phyloP scores from a whole-genome alignment of 371 early-diverging fungal genomes.

The Smittium mucronatum region DNA sequence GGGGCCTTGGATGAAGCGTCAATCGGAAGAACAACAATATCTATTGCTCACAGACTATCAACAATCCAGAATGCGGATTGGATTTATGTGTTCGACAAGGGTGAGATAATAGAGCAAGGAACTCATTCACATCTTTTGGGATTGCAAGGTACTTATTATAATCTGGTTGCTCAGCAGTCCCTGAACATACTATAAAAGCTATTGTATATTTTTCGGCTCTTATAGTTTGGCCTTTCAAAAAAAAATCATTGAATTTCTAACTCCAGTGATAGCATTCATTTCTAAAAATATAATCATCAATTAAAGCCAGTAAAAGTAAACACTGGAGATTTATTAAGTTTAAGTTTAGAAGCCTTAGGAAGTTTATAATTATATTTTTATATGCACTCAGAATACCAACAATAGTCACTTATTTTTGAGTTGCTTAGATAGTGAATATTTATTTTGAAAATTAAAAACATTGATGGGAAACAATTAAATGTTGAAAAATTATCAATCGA shows the following conservation, averaged over 20 bases:
- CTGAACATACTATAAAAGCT: conserved; percentile 13
- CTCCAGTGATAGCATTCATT: background rate
- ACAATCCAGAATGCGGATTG: conserved; percentile 45
- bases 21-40: conserved; percentile 60
- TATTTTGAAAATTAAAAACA: too few species aligned
- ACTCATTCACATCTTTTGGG: conserved; percentile 43
- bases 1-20: conserved; percentile 70
- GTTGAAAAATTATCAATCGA: too few species aligned
- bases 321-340: background rate
- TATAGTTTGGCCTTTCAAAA: background rate
- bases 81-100: conserved; percentile 50
- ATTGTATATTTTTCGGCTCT: background rate
- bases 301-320: background rate
- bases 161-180: conserved; percentile 26
- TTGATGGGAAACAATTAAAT: too few species aligned
- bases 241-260: background rate
- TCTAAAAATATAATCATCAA: background rate
- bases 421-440: too few species aligned
- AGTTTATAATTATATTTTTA: background rate
- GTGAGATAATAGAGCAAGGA: conserved; percentile 33
- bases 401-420: too few species aligned
- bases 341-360: background rate
- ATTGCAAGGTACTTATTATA: conserved; percentile 20
- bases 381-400: too few species aligned
- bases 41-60: conserved; percentile 58